Evolutionary conservation across 1,284 basidiomycete species (phyloP), one percentile per base, ranked within the genome.

Genomic region (Irpex rosettiformis): DNA sequence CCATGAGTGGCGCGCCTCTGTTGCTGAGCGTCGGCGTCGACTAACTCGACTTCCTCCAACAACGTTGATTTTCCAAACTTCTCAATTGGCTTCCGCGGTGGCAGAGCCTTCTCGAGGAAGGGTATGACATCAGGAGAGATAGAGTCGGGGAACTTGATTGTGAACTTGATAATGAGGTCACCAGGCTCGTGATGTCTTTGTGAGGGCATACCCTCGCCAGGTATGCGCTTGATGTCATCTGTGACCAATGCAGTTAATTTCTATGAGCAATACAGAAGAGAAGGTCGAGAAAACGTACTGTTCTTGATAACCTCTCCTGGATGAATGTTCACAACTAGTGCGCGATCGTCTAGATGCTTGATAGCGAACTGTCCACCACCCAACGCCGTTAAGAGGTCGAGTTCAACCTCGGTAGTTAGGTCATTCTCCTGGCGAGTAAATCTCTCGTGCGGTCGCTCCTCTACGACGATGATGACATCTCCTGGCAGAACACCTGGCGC

Each of bases 191-290:
- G 97, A 77, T 98, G 96, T 65, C 97, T 88, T 75, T 91, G 92
- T 60, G 96, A 98, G 40, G 96, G 97, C 97, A 99, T 99, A 65
- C 97, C 97, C 76, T 98, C 95, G 6, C 91, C 91, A 55, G 86
- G 84, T 65, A 99, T 91, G 62, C 96, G 89, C 78, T 98, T 98
- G 71, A 96, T 73, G 43, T 91, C 86, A 62, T 89, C 94, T 96
- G 65, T 43, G 60, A 37, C 33, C 33, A 16, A 16, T 37, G 84
- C 48, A 51, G 27, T 58, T 52, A 27, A 53, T 21, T 64, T 47
- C 63, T 61, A n/a, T 27, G 55, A 22, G 51, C 22, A 30, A 47
- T 27, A 25, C 25, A 52, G 16, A 52, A 40, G 48, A 56, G 49
- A 42, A 33, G 48, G 18, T 28, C 11, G 49, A 27, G 30, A 60